Evolutionary conservation across 345 rosid species (phyloP), one percentile per base, ranked within the genome.

Genomic region (Arabidopsis arenosa): DNA sequence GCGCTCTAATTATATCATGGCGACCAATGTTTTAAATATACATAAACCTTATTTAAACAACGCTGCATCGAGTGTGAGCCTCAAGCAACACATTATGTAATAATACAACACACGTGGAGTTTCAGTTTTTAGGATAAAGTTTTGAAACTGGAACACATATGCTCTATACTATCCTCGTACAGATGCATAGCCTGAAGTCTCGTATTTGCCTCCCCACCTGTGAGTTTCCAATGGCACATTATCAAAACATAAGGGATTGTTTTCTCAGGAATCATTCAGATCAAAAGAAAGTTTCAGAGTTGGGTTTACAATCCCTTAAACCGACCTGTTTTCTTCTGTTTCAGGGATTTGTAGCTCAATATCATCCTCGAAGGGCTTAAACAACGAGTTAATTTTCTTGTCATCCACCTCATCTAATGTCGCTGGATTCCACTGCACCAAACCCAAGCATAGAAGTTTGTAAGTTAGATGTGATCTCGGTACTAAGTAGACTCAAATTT

Each of bases 141-240:
- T 10, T 11, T 40, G 13, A 11, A 4, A 6, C 17, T 40, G 30
- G 55, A 49, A 28, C 66, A 33, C 37, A 45, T 8, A 35, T 18
- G 41, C 58, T 76, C 68, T 39, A 68, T 32, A 60, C 71, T 69
- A 3, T 26, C 62, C 39, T 70, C 52, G 17, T 63, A 47, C 43
- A 14, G 82, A 82, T 65, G 96, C 87, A 70, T 77, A 87, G 0
- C 64, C 76, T 5, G 89, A 82, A 72, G 82, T 73, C 81, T 90
- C 96, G 43, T 81, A 94, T 71, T 92, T 92, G 28, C 97, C 91
- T 18, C 71, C 78, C 98, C 97, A 94, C 91, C 98, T 92, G 80
- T 21, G 63, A 44, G 53, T 62, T 57, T 13, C 66, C 65, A 55
- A 39, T 61, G 48, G 28, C 51, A 68, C 33, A 60, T 44, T 14